Evolutionary conservation across 768 basidiomycete species (phyloP), one percentile per base, ranked within the genome.

Genomic region (Boletus subcaerulescens): DNA sequence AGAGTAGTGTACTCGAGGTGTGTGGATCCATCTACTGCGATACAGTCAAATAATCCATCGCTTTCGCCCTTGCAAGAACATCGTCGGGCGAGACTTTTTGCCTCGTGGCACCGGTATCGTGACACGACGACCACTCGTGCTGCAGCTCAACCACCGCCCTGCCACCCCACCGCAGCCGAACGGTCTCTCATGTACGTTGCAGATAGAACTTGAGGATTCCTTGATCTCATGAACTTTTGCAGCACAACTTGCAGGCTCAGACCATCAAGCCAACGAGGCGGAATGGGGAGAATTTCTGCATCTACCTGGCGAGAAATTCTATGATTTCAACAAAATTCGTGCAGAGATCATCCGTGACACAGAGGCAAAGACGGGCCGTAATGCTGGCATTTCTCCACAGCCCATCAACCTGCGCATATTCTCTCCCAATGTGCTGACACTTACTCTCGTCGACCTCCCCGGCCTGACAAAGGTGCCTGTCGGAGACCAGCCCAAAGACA

Each of bases 201-300:
- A 44, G 39, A 36, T 46, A 13, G 43, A 40, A 53, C 8, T 33
- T 12, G 18, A 15, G 14, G 11, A 22, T 41, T 42, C 46, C 15
- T 50, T 50, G 9, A 17, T 53, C 56, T 55, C 35, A 50, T n/a
- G 32, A 36, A 50, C 12, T 39, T 44, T 48, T 32, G 8, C 63
- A 60, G 66, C 68, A 56, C 64, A 65, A 61, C 56, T 67, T 75
- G 77, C 73, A 55, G 76, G 77, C 12, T 68, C 73, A 31, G 90
- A 91, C 74, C 85, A 87, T 57, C 77, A 82, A 29, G 91, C 89
- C 72, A 98, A 98, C 70, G 78, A 85, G 52, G 86, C 97, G 63
- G 97, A 98, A 73, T 99, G 97, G 97, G 97, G 96, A 63, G 97
- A 99, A 74, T 99, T 99, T 80, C 78, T 98, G 31, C 93, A 94